Evolutionary conservation across 2,329 filamentous ascomycete species (phyloP).

Genomic region (Alternaria burnsii): DNA sequence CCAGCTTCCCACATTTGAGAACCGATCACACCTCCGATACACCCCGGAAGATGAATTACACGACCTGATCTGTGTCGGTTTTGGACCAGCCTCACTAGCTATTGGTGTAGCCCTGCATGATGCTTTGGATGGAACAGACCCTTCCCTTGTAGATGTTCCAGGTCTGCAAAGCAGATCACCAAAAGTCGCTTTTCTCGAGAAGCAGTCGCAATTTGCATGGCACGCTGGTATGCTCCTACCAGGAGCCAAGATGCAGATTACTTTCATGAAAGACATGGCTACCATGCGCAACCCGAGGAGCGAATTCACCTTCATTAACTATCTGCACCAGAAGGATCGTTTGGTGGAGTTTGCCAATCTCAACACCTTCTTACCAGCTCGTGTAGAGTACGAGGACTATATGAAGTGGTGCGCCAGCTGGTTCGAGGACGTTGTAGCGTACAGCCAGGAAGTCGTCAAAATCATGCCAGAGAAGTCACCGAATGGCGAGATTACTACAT

Average conservation of each 20-base stretch:
- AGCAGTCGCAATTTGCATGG: slow-evolving; percentile 85
- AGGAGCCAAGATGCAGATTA: slow-evolving; percentile 96
- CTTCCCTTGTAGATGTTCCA: slow-evolving; percentile 41
- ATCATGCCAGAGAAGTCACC: slow-evolving; percentile 68
- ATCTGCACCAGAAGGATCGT: slow-evolving; percentile 81
- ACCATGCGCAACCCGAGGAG: slow-evolving; percentile 87
- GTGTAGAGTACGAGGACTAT: slow-evolving; percentile 94
- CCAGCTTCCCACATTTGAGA: slow-evolving; percentile 39
- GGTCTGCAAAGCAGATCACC: slow-evolving; percentile 58
- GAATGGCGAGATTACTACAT: slow-evolving; percentile 66
- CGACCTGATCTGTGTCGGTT: slow-evolving; percentile 90
- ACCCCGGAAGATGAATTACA: slow-evolving; percentile 70
- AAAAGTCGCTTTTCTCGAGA: slow-evolving; percentile 87
- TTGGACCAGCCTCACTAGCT: slow-evolving; percentile 88
- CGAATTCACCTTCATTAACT: slow-evolving; percentile 95
- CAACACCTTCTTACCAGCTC: slow-evolving; percentile 83
- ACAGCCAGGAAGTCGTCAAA: slow-evolving; percentile 78
- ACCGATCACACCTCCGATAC: slow-evolving; percentile 60
- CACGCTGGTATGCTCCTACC: slow-evolving; percentile 95
- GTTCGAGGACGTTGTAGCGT: slow-evolving; percentile 77
- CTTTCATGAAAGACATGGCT: slow-evolving; percentile 94
- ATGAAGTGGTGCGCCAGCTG: slow-evolving; percentile 88
- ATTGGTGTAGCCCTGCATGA: slow-evolving; percentile 91
- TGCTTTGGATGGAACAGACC: slow-evolving; percentile 57
- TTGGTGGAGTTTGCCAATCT: slow-evolving; percentile 92